Conservation (phyloP, 2,329 filamentous ascomycete species). For the Curvularia lunata region DNA sequence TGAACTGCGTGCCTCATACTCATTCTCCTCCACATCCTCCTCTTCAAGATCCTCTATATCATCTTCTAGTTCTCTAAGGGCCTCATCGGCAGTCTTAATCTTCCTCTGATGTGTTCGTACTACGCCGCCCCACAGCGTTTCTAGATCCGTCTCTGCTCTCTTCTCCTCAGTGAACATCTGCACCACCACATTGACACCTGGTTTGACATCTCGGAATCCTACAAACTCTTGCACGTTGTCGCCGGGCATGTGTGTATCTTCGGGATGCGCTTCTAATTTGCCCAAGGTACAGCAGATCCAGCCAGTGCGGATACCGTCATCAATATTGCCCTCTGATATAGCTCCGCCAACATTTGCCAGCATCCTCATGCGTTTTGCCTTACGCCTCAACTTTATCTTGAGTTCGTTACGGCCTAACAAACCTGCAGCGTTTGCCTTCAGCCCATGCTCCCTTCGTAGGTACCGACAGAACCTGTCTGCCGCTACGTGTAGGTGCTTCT, state of each 20-base stretch:
- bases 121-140: slow-evolving; percentile 65
- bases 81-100: slow-evolving; percentile 42
- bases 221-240: slow-evolving; percentile 64
- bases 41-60: slow-evolving; percentile 31
- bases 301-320: slow-evolving; percentile 88
- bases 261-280: slow-evolving; percentile 64
- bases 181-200: slow-evolving; percentile 68
- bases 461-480: slow-evolving; percentile 89
- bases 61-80: slow-evolving; percentile 31
- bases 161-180: slow-evolving; percentile 77
- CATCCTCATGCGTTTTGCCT: slow-evolving; percentile 80
- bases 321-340: slow-evolving; percentile 63
- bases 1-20: slow-evolving; percentile 9
- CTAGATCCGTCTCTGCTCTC: slow-evolving; percentile 69
- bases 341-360: slow-evolving; percentile 70
- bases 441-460: slow-evolving; percentile 73
- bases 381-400: slow-evolving; percentile 81
- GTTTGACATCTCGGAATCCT: slow-evolving; percentile 72
- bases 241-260: slow-evolving; percentile 41
- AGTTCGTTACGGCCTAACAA: slow-evolving; percentile 88
- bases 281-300: slow-evolving; percentile 97
- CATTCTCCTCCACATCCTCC: slow-evolving; percentile 19
- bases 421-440: slow-evolving; percentile 83
- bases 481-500: slow-evolving; percentile 90
- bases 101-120: slow-evolving; percentile 52